Evolutionary conservation across 2,329 filamentous ascomycete species (phyloP), one percentile per base, ranked within the genome.

Genomic region (Trichothecium roseum): DNA sequence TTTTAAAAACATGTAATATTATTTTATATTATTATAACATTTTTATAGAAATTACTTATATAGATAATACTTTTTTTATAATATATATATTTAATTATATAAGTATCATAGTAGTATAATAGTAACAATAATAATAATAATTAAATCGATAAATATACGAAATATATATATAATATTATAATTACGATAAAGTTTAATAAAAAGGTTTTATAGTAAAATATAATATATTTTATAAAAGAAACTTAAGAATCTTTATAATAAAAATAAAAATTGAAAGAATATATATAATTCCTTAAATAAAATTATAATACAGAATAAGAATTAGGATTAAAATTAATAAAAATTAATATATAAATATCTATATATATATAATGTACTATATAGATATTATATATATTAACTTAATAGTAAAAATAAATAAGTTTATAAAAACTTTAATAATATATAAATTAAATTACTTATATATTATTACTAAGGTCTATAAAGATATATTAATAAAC

Each of bases 361-460:
- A 32, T 18, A 22, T 30, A 29, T 17, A 24, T 13, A 15, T 20
- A 18, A 22, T 24, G 16, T 37, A 32, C 15, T 22, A 32, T 18
- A 14, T 37, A 37, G 24, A 6, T 36, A 17, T 30, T 30, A 9
- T 20, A 20, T 12, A 12, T 30, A 4, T 27, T 30, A 7, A 30
- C 7, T 36, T 16, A 30, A 18, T 14, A 30, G 30, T 16, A 15
- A 13, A 30, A 13, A 28, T 27, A 18, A 4, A 31, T 29, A 30
- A 14, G 18, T 18, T 30, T 30, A 30, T 12, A 20, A 18, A 18
- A 30, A 20, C 24, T 37, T 37, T 14, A 33, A 28, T 20, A 20
- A 32, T 3, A 15, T 17, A 24, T n/a, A 31, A 13, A 17, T 20
- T 32, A 27, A 30, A 7, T 30, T 27, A 35, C n/a, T 24, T 12